Percentiles rank a stretch among this genome's conserved stretches.
Evolutionary conservation across 2,329 filamentous ascomycete genomes (phyloP).

Genomic region (Pseudogymnoascus sp.): DNA sequence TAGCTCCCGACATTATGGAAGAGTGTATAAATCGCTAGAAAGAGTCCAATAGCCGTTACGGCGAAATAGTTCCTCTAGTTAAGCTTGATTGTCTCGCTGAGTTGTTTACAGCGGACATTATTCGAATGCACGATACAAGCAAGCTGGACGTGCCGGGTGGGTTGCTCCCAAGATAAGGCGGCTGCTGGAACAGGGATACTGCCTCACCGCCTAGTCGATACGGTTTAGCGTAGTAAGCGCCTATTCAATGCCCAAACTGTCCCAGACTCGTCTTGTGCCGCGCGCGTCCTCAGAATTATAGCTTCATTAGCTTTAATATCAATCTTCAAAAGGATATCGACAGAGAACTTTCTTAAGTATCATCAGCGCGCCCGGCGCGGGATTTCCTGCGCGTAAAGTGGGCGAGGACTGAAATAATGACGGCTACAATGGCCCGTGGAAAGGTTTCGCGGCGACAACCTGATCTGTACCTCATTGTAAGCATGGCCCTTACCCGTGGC

Average conservation of each 20-base stretch:
- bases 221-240: background rate
- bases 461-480: conserved; percentile 32
- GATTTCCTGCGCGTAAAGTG: conserved; percentile 4
- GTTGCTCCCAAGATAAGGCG: conserved; percentile 5
- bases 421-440: background rate
- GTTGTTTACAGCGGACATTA: conserved; percentile 9
- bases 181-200: conserved; percentile 5
- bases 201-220: conserved; percentile 2
- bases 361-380: conserved; percentile 1
- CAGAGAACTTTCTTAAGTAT: background rate
- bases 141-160: background rate
- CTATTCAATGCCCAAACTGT: conserved; percentile 4
- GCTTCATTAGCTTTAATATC: conserved; percentile 8
- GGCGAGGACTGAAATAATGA: background rate
- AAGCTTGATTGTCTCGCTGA: conserved; percentile 5
- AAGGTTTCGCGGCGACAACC: conserved; percentile 23
- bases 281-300: conserved; percentile 5
- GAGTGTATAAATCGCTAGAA: background rate
- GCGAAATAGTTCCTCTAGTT: background rate
- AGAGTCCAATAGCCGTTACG: background rate
- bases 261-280: background rate
- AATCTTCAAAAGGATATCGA: background rate
- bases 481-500: conserved; percentile 12
- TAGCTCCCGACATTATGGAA: conserved; percentile 44
- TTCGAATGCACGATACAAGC: background rate